phyloP scores from a whole-genome alignment of 2,329 filamentous ascomycete genomes.

The Colletotrichum spaethianum region DNA sequence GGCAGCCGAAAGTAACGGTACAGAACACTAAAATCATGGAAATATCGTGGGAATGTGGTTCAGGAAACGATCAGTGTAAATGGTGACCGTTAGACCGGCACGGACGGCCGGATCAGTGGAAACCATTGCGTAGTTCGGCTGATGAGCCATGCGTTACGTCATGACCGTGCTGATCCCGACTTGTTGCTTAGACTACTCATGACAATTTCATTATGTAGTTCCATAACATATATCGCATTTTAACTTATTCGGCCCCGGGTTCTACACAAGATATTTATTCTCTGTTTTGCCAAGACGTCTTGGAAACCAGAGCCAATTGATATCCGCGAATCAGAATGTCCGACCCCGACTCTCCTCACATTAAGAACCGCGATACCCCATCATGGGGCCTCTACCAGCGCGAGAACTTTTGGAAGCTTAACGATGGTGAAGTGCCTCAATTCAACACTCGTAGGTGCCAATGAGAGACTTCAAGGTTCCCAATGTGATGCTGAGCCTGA shows the following conservation, averaged over 20 bases:
- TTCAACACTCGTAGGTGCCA: constrained; percentile 45
- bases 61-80: background rate
- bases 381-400: constrained; percentile 47
- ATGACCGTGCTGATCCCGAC: constrained; percentile 13
- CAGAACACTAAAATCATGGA: background rate
- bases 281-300: background rate
- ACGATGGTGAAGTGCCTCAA: constrained; percentile 43
- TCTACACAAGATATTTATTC: background rate
- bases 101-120: constrained; percentile 3
- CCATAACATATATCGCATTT: background rate
- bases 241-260: rapidly evolving
- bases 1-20: background rate
- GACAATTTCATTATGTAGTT: background rate
- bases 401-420: constrained; percentile 47
- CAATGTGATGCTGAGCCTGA: background rate
- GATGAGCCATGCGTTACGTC: constrained; percentile 33
- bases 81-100: background rate
- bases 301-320: background rate
- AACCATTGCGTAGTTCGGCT: constrained; percentile 26
- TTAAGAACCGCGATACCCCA: constrained; percentile 45
- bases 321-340: constrained; percentile 6
- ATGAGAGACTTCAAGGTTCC: background rate
- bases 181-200: background rate
- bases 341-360: constrained; percentile 44
- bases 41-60: background rate